Evolutionary conservation across 176 grass and related monocot species (phyloP), one percentile per base, ranked within the genome.

Genomic region (Paspalum vaginatum): DNA sequence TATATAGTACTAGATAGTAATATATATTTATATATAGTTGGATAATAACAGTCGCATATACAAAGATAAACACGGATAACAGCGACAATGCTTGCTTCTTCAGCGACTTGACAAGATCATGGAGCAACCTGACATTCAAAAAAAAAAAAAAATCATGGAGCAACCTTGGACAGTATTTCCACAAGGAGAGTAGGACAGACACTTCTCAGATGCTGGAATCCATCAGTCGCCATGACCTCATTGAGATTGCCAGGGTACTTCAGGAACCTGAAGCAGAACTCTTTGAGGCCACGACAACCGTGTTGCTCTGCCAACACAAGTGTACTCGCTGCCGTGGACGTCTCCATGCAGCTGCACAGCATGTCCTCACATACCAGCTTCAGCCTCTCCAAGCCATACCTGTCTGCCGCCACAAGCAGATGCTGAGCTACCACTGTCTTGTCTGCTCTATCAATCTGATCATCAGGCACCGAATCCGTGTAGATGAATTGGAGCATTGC

Each of bases 311-410:
- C 54, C 7, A 76, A 14, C 5, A 42, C 13, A n/a, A 76, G 8
- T 0, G 73, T 60, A 27, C 12, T 46, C 0, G 59, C 43, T 7
- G 11, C 79, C 0, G 41, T 61, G 17, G 50, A 65, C 24, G 6
- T 62, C 53, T 56, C 48, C 53, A 83, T 50, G 15, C 14, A 6
- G 17, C n/a, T 76, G 62, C 79, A 62, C 18, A 84, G 47, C 11
- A 39, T 75, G 38, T 41, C 88, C 52, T 87, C 84, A 39, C 84
- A 90, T 8, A 90, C 83, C 72, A 74, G 15, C 46, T 87, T 90
- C 12, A 90, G 69, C 14, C 88, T 67, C 22, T 83, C 59, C 62
- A 90, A 9, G 32, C 47, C 27, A 37, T 87, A 90, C 21, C 79
- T 81, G 20, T 90, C 88, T 7, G 84, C 84, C 3, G 84, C 88